Conservation (phyloP, 2,329 filamentous ascomycete species). For the Corynespora cassiicola region DNA sequence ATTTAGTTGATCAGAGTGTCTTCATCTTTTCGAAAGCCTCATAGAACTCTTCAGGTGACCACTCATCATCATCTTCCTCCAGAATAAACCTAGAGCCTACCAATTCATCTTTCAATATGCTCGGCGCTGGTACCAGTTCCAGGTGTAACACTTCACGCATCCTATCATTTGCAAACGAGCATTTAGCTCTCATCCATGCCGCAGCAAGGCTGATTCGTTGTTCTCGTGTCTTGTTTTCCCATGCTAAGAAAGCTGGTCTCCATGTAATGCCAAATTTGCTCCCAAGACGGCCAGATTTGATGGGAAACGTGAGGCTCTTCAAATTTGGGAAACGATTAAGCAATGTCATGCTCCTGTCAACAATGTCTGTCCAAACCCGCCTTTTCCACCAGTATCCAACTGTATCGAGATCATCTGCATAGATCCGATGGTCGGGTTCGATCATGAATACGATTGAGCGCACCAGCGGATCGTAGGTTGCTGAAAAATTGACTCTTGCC, state of each 20-base stretch:
- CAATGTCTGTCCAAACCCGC: slow-evolving; percentile 35
- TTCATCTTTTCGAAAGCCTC: no score
- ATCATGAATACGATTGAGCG: slow-evolving; percentile 26
- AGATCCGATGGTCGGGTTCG: slow-evolving; percentile 29
- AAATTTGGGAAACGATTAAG: slow-evolving; percentile 30
- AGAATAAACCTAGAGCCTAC: slow-evolving; percentile 26
- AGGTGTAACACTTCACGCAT: slow-evolving; percentile 30
- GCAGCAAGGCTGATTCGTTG: slow-evolving; percentile 33
- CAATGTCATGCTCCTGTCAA: slow-evolving; percentile 18
- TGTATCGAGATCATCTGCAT: slow-evolving; percentile 25
- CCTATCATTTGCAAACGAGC: slow-evolving; percentile 25
- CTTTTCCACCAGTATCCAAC: slow-evolving; percentile 35
- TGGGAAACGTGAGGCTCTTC: slow-evolving; percentile 27
- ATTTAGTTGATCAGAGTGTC: no score
- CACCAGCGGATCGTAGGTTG: slow-evolving; percentile 24
- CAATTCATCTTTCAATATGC: slow-evolving; percentile 20
- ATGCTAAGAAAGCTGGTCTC: slow-evolving; percentile 32
- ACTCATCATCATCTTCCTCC: no score
- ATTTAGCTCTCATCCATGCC: slow-evolving; percentile 30
- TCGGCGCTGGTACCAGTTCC: slow-evolving; percentile 25
- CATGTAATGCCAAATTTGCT: slow-evolving; percentile 19
- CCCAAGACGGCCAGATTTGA: slow-evolving; percentile 24
- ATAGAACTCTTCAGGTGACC: no score
- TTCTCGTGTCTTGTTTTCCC: slow-evolving; percentile 30
- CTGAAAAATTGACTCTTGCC: slow-evolving; percentile 18